Evolutionary conservation across 1,139 yeast genomes (phyloP).

Genomic region (Lodderomyces beijingensis): DNA sequence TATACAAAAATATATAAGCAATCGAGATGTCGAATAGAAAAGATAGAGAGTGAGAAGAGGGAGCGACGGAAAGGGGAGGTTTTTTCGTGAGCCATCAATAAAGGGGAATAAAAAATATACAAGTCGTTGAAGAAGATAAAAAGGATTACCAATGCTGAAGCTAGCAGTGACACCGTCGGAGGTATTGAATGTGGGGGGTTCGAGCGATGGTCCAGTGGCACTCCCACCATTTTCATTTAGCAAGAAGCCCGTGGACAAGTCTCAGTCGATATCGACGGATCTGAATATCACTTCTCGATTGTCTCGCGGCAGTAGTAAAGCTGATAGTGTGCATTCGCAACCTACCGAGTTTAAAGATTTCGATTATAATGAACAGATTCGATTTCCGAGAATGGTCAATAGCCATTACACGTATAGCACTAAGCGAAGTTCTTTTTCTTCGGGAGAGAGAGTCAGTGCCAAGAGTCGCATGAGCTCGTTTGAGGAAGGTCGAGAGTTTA

Average conservation of each 20-base stretch:
- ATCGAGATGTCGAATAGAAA: too few species aligned
- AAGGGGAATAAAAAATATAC: too few species aligned
- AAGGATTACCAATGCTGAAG: too few species aligned
- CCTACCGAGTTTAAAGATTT: conserved; percentile 19
- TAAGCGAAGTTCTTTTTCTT: conserved; percentile 3
- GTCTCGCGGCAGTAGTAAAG: conserved; percentile 7
- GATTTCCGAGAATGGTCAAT: conserved; percentile 40
- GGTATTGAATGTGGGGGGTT: too few species aligned
- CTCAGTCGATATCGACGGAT: not conserved
- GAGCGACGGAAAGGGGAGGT: too few species aligned
- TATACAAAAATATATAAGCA: too few species aligned
- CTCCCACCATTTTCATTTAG: conserved; percentile 36
- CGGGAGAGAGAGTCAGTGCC: not conserved
- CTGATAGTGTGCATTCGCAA: conserved; percentile 2
- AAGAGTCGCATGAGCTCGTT: too few species aligned
- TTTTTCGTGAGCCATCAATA: too few species aligned
- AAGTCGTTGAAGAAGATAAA: too few species aligned
- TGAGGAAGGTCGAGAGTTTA: too few species aligned
- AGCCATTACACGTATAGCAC: conserved; percentile 20
- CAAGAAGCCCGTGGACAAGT: conserved; percentile 25
- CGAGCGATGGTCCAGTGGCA: conserved; percentile 7
- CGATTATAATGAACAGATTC: conserved; percentile 41
- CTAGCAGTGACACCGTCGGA: too few species aligned
- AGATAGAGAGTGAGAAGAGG: too few species aligned
- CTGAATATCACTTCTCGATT: not conserved